Conservation (phyloP, 2,329 filamentous ascomycete genomes). For the Incumbomyces lentus region DNA sequence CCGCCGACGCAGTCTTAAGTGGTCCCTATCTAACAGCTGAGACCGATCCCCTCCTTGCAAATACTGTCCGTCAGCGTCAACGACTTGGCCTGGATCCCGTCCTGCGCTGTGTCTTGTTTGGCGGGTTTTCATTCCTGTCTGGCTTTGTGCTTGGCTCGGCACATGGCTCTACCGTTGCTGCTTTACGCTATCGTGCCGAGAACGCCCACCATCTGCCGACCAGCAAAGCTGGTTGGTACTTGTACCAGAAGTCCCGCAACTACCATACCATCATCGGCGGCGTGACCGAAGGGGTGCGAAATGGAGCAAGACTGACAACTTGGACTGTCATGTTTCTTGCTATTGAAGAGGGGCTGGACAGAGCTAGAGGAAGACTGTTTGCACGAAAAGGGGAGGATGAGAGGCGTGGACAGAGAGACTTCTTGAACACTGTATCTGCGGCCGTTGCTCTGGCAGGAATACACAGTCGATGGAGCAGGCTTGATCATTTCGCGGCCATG, state of each 20-base stretch:
- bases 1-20: too few species aligned
- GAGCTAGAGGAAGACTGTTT: slow-evolving; percentile 55
- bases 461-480: slow-evolving; percentile 76
- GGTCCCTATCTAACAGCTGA: not conserved
- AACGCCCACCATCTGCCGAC: slow-evolving; percentile 88
- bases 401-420: slow-evolving; percentile 54
- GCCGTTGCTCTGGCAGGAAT: slow-evolving; percentile 73
- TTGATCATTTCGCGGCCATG: slow-evolving; percentile 65
- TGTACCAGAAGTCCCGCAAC: slow-evolving; percentile 98
- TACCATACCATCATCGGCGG: slow-evolving; percentile 74
- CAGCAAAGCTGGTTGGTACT: slow-evolving; percentile 78
- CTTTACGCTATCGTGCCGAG: slow-evolving; percentile 82
- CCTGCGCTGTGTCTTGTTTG: slow-evolving; percentile 55
- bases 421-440: slow-evolving; percentile 69
- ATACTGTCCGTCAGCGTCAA: slow-evolving; percentile 23
- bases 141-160: slow-evolving; percentile 61
- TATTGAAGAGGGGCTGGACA: slow-evolving; percentile 77
- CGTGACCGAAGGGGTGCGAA: slow-evolving; percentile 64
- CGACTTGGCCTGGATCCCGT: slow-evolving; percentile 46
- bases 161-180: slow-evolving; percentile 62
- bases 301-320: slow-evolving; percentile 59
- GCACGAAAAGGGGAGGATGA: slow-evolving; percentile 72
- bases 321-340: slow-evolving; percentile 69
- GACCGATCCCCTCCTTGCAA: not conserved
- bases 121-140: slow-evolving; percentile 52